Base-by-base conservation (phyloP, 2,329 filamentous ascomycete genomes). In the Sporothrix globosa region DNA sequence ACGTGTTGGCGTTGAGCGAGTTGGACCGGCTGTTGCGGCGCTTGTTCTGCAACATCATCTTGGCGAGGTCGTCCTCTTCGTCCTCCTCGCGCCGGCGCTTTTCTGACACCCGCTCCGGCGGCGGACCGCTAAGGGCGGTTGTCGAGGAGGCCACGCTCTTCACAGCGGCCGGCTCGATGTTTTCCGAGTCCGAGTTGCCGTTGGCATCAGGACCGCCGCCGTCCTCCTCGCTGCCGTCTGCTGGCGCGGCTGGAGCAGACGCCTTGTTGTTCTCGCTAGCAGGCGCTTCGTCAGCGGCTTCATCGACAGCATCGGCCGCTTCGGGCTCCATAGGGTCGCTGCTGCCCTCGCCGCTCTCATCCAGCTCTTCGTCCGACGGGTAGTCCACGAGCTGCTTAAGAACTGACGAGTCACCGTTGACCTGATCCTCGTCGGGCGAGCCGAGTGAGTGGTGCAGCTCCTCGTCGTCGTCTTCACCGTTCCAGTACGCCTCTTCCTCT, bases 401-500 rank as follows among this genome's bases (percentile, higher is more conserved):
- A 10, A 86, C 80, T 0, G 89, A 84, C 24, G 88, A 87, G 17
- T 85, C 85, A 30, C 89, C 92, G 74, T 93, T 94, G 7, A 83
- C 79, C 11, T 27, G 13, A 83, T 74, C 3, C 79, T 74, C 10
- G 75, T 75, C 70, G 77, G 81, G 69, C 76, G 68, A 68, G n/a
- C 60, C 69, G 7, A 63, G 21, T 1, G 69, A 52, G 7, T 39
- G 50, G 14, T 69, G 69, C 46, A 73, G 75, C 79, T 74, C 68
- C 75, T 74, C 70, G 81, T 97, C 93, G 72, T 94, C 91, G 61
- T 96, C 92, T 0, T 92, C 93, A 0, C 87, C 88, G 76, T 97
- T 95, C 86, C 96, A 98, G 79, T 98, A 99, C 56, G 95, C 93
- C 76, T 97, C 95, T 78, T 97, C 92, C 13, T 90, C 89, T 6